These are phyloP conservation scores for Metschnikowia chrysomelidarum DNA, from an alignment of 805 yeast genomes.

Conservation along the genomic window DNA sequence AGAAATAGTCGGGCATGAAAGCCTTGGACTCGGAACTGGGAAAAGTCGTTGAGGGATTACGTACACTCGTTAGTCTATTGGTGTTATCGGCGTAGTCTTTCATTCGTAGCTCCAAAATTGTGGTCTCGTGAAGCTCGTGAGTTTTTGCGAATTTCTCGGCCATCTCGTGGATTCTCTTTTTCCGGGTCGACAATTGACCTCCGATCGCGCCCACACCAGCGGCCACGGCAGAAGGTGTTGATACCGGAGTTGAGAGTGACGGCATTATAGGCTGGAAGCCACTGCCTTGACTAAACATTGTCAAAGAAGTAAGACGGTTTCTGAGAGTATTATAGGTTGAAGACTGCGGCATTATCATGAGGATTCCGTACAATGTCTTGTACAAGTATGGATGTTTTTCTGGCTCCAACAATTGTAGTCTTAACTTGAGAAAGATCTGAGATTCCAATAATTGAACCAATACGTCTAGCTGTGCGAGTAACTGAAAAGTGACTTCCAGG, in stretches of 20 bases:
- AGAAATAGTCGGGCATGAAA: conserved; percentile 19
- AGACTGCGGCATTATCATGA: conserved; percentile 94
- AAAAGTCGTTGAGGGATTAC: conserved; percentile 8
- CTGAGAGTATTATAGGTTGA: conserved; percentile 81
- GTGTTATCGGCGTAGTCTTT: conserved; percentile 10
- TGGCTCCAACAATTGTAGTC: conserved; percentile 88
- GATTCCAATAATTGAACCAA: conserved; percentile 88
- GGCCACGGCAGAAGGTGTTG: conserved; percentile 10
- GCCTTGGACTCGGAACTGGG: conserved; percentile 20
- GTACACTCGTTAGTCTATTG: conserved; percentile 6
- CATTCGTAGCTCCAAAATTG: conserved; percentile 4
- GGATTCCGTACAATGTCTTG: conserved; percentile 85
- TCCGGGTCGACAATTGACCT: conserved; percentile 33
- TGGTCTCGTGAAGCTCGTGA: conserved; percentile 33
- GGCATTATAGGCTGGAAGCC: conserved; percentile 24
- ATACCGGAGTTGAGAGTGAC: conserved; percentile 15
- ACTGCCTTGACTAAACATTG: conserved; percentile 32
- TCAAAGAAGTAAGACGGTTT: conserved; percentile 60
- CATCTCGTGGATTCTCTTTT: conserved; percentile 41
- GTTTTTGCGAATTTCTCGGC: conserved; percentile 37
- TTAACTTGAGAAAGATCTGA: conserved; percentile 83
- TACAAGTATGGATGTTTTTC: conserved; percentile 75
- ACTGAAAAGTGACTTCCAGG: conserved; percentile 73
- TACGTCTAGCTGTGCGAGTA: conserved; percentile 83
- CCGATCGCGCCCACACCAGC: conserved; percentile 14